Conservation (phyloP, 345 rosid species). For the Ceriops decandra region DNA sequence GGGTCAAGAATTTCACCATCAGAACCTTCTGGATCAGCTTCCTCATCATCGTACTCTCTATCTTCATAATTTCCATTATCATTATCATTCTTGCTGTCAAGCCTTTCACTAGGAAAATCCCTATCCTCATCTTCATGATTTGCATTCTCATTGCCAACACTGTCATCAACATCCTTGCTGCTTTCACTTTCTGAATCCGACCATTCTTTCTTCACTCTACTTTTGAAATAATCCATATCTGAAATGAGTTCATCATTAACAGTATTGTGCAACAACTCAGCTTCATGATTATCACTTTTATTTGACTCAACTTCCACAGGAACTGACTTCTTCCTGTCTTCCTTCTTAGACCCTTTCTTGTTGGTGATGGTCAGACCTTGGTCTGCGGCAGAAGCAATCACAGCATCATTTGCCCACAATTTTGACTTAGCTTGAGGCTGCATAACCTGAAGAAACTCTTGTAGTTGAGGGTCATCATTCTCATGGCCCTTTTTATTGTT, state of each 20-base stretch:
- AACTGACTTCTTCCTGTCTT: constrained; percentile 21
- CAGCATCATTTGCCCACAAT: constrained; percentile 73
- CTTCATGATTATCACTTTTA: constrained; percentile 26
- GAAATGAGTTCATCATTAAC: constrained; percentile 51
- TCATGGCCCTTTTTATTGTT: constrained; percentile 28
- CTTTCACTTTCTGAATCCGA: constrained; percentile 60
- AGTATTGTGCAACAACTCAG: constrained; percentile 26
- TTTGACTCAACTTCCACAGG: constrained; percentile 23
- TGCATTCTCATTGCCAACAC: constrained; percentile 24
- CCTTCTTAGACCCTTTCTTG: constrained; percentile 28
- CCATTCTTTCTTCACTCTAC: constrained; percentile 72
- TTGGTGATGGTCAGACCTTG: constrained; percentile 19
- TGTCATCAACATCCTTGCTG: constrained; percentile 26
- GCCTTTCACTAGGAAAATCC: constrained; percentile 21
- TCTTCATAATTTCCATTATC: constrained; percentile 17
- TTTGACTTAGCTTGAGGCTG: constrained; percentile 67
- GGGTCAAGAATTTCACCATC: constrained; percentile 38
- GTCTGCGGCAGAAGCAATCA: constrained; percentile 31
- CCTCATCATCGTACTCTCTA: constrained; percentile 30
- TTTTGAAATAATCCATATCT: constrained; percentile 86
- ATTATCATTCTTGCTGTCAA: constrained; percentile 17
- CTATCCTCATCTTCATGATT: constrained; percentile 17
- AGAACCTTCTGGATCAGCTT: constrained; percentile 28
- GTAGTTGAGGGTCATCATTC: constrained; percentile 43
- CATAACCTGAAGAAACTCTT: constrained; percentile 81